Conservation (phyloP, 2,329 filamentous ascomycete genomes). For the Pseudopyricularia javanii region DNA sequence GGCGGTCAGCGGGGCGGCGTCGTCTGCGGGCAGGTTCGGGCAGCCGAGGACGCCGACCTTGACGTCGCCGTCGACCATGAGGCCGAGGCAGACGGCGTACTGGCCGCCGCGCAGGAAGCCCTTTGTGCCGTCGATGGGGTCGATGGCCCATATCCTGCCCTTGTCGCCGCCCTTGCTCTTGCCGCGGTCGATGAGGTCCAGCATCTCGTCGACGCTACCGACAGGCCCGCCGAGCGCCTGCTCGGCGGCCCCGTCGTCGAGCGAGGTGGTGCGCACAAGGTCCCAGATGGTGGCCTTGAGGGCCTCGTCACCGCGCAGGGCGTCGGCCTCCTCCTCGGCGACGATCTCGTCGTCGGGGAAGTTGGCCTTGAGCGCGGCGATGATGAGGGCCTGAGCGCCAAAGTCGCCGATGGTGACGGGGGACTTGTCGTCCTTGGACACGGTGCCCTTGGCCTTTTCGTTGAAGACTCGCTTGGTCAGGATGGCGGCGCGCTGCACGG, state of each 20-base stretch:
- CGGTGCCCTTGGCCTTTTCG: conserved; percentile 86
- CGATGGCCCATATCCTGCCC: conserved; percentile 88
- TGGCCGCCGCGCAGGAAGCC: conserved; percentile 93
- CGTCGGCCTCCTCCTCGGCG: conserved; percentile 83
- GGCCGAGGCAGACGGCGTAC: conserved; percentile 86
- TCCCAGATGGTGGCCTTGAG: conserved; percentile 74
- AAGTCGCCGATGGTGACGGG: conserved; percentile 98
- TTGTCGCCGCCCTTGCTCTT: conserved; percentile 57
- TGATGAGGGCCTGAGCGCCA: conserved; percentile 93
- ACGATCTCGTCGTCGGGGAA: conserved; percentile 89
- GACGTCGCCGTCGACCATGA: conserved; percentile 88
- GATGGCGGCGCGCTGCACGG: conserved; percentile 64
- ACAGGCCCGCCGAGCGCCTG: conserved; percentile 51
- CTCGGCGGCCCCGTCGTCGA: conserved; percentile 47
- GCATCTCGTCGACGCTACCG: conserved; percentile 40
- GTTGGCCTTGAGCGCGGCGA: conserved; percentile 74
- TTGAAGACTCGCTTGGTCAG: conserved; percentile 45
- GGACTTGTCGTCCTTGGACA: conserved; percentile 89
- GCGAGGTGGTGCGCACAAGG: conserved; percentile 55
- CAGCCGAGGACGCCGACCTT: conserved; percentile 91
- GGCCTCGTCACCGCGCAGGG: conserved; percentile 57
- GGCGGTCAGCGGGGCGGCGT: conserved; percentile 56
- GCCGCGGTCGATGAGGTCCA: conserved; percentile 53
- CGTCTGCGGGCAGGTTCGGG: conserved; percentile 86
- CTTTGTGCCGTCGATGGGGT: conserved; percentile 96